Base-by-base conservation (phyloP, 225 moss, liverwort and hornwort species). In the Polytrichum formosum region DNA sequence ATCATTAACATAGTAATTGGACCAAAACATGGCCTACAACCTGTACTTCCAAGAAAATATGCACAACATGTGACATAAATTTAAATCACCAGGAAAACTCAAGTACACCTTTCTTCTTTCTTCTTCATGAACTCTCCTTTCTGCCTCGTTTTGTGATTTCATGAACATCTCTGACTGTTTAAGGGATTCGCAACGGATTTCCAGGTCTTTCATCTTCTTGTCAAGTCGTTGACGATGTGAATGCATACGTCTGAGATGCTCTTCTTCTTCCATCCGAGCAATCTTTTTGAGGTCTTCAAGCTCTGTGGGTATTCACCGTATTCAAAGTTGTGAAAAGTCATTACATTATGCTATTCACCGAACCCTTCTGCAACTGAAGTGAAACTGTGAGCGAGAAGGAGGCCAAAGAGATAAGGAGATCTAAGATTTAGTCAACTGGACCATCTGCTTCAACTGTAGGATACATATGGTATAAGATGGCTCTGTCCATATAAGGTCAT, bases 181-280 rank as follows among this genome's bases (percentile, higher is more conserved):
- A 26, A 91, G 79, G 16, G 73, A 78, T n/a, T 72, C 61, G 63
- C 85, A 84, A 20, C 75, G 77, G 26, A 72, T 64, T 56, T 84
- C 73, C 19, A 91, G 70, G 22, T 72, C 72, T 30, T 69, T 76
- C 90, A 89, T 80, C 67, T 76, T 90, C 18, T 18, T 80, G 21
- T 82, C 77, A 71, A 90, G 71, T 54, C 67, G 71, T 31, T 56
- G 21, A 46, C 84, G 83, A 37, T 87, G 83, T 23, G 67, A 58
- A 2, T 33, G 67, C 90, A 93, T 90, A 54, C 72, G 71, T 53
- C 70, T 77, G 37, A 77, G 67, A 63, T 93, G 91, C 8, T 75
- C 80, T 71, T 80, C 72, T 5, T 84, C 79, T 28, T 85, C 82
- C 56, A 67, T 56, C 63, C 13, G 71, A 53, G 76, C 76, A 53